Conservation (phyloP, 805 yeast genomes). For the Huiozyma sinensis region DNA sequence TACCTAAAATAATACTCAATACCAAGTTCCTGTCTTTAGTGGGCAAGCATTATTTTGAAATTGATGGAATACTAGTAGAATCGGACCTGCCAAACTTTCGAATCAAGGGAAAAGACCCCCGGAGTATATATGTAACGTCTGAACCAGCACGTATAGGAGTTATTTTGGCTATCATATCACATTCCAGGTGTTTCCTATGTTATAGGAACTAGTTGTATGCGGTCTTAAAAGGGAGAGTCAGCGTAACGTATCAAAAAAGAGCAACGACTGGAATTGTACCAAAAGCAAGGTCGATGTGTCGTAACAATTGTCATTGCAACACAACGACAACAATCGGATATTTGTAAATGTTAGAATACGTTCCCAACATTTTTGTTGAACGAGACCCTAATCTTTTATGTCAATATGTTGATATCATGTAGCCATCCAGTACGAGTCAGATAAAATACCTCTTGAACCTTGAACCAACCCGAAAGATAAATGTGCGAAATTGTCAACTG, state of each 20-base stretch:
- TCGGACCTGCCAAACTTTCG: constrained; percentile 10
- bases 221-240: constrained; percentile 23
- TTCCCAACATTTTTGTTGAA: background rate
- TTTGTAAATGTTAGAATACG: constrained; percentile 43
- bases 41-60: constrained; percentile 31
- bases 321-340: constrained; percentile 44
- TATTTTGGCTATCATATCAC: constrained; percentile 49
- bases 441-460: too few relatives aligned
- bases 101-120: constrained; percentile 7
- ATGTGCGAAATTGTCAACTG: too few relatives aligned
- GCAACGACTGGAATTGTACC: constrained; percentile 34
- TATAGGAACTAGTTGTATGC: constrained; percentile 31
- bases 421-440: too few relatives aligned
- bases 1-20: too few relatives aligned
- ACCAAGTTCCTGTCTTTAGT: constrained; percentile 28
- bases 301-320: constrained; percentile 35
- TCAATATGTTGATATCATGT: too few relatives aligned
- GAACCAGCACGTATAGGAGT: constrained; percentile 37
- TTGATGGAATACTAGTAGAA: constrained; percentile 12
- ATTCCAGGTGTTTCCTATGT: constrained; percentile 35
- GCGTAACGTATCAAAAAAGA: constrained; percentile 29
- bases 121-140: constrained; percentile 21
- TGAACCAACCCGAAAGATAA: too few relatives aligned
- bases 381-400: too few relatives aligned
- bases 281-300: constrained; percentile 55